Percentiles rank a stretch among this genome's conserved stretches.
phyloP scores from a whole-genome alignment of 805 yeast species.

The Ogataea trehalophila region DNA sequence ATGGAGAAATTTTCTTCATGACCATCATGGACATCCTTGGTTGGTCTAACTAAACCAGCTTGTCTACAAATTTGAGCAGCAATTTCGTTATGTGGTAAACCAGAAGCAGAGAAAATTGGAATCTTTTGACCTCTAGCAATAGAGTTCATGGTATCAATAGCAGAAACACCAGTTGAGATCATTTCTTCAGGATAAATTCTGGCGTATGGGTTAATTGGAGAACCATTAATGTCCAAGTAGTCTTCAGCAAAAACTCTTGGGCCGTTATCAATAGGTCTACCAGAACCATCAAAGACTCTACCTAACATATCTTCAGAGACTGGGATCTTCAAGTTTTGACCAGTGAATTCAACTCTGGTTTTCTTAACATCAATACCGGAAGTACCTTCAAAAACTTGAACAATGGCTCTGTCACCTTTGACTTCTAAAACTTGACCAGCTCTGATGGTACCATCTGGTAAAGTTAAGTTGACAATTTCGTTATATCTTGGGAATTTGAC shows the following conservation, averaged over 20 bases:
- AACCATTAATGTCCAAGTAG: slow-evolving; percentile 95
- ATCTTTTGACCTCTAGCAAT: slow-evolving; percentile 99
- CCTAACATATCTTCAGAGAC: slow-evolving; percentile 97
- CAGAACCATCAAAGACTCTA: slow-evolving; percentile 97
- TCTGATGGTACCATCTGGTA: slow-evolving; percentile 91
- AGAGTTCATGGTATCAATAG: slow-evolving; percentile 98
- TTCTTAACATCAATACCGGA: slow-evolving; percentile 98
- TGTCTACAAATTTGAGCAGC: slow-evolving; percentile 99
- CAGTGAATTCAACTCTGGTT: slow-evolving; percentile 96
- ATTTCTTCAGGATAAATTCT: slow-evolving; percentile 99
- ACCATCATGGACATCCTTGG: slow-evolving; percentile 99
- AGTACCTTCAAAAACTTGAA: slow-evolving; percentile 98
- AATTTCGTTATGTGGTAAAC: slow-evolving; percentile 98
- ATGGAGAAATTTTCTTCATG: slow-evolving; percentile 99
- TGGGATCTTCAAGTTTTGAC: slow-evolving; percentile 86
- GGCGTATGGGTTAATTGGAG: slow-evolving; percentile 97
- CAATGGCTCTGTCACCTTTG: slow-evolving; percentile 94
- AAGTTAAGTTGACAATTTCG: slow-evolving; percentile 93
- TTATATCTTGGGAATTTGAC: slow-evolving; percentile 88
- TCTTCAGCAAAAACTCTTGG: slow-evolving; percentile 99
- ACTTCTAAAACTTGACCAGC: slow-evolving; percentile 99
- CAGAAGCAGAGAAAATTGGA: slow-evolving; percentile 98
- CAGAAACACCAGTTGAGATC: slow-evolving; percentile 98
- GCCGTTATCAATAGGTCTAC: slow-evolving; percentile 97
- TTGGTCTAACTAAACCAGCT: slow-evolving; percentile 98